Base-by-base conservation (phyloP, 108 stramenopile genomes). In the Parmales sp. region DNA sequence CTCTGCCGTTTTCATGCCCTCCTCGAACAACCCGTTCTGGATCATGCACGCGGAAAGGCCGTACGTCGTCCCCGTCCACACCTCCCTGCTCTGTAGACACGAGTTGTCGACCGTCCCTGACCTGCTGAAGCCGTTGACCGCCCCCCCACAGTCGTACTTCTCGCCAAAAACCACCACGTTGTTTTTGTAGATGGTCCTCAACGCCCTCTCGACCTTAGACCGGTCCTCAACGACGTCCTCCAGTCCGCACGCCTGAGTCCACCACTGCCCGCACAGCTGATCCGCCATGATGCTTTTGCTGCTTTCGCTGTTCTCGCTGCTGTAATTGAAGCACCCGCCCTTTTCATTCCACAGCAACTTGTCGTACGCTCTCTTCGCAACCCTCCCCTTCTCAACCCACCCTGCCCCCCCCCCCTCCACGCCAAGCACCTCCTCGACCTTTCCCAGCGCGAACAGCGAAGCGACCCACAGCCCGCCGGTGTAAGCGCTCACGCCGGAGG, bases 61-160 rank as follows among this genome's bases (percentile, higher is more conserved):
- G 48, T 77, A 77, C 13, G 76, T 77, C 44, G 72, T 72, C 18
- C 76, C 76, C 8, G 76, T 73, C 76, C 76, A 77, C 37, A 77
- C 76, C 68, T 77, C 76, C 36, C 41, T 72, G 48, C 65, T 67
- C 69, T 77, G 76, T 36, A 77, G 29, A 36, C 72, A 77, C 3
- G 48, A 69, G 1, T 72, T 37, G 65, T 77, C 76, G 31, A 77
- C 72, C n/a, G 39, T 45, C 29, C 70, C 69, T 16, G 34, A 65
- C n/a, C 68, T 51, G 25, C 70, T 23, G 72, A 71, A 73, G 16
- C 76, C 76, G 51, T 77, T 77, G 25, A 77, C 76, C 7, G 76
- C 76, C 18, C 76, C 76, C 9, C 66, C 76, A 45, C 67, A 72
- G n/a, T n/a, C n/a, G n/a, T n/a, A n/a, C 18, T 71, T 11, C 71